These are phyloP conservation scores for Nyssa sinensis DNA, from an alignment of 148 eudicot genomes.

Conservation along the genomic window DNA sequence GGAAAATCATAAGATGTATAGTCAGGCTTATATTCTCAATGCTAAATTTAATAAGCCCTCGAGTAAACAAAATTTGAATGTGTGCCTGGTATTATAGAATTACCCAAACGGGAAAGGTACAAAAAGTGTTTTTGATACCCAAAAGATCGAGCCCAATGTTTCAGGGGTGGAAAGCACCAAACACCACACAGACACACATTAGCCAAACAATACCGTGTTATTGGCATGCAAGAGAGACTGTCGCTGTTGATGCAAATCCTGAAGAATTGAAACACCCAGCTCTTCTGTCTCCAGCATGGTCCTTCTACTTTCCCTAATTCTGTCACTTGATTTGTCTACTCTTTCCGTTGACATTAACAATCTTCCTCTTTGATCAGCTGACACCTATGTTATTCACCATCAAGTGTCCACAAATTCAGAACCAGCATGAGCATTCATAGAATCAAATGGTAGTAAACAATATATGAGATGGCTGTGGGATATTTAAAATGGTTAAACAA, in stretches of 20 bases:
- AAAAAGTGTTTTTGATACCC: not conserved
- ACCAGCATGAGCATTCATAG: not conserved
- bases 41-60: too few relatives aligned
- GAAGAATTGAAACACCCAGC: conserved; percentile 55
- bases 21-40: too few relatives aligned
- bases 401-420: not conserved
- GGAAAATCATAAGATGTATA: not conserved
- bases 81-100: too few relatives aligned
- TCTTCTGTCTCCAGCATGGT: conserved; percentile 69
- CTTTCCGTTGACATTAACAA: conserved; percentile 61
- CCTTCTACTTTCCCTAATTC: conserved; percentile 53
- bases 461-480: not conserved
- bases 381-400: conserved; percentile 34
- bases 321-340: conserved; percentile 52
- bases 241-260: conserved; percentile 55
- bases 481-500: not conserved
- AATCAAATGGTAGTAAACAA: not conserved
- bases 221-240: conserved; percentile 57
- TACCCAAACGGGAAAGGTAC: too few relatives aligned
- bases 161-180: not conserved
- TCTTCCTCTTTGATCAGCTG: conserved; percentile 63
- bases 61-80: too few relatives aligned
- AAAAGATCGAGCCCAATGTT: not conserved
- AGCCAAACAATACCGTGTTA: conserved; percentile 34
- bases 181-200: not conserved